Evolutionary conservation across 768 basidiomycete genomes (phyloP), one percentile per base, ranked within the genome.

Genomic region (Boletus rubroflammeus): DNA sequence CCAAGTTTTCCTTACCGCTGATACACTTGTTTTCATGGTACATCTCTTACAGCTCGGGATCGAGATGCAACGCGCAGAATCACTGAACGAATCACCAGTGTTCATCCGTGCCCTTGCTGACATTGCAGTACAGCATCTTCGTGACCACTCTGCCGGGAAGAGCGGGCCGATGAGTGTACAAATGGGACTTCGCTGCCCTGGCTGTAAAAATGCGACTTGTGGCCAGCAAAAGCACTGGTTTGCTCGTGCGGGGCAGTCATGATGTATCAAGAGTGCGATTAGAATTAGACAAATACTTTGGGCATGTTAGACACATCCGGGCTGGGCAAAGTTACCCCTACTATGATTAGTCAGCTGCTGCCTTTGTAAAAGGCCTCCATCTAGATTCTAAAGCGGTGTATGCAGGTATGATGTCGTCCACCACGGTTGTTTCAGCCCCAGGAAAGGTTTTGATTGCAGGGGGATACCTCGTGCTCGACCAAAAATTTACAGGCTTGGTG

Each of bases 401-500:
- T 32, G 35, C n/a, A 29, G 19, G 42, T 15, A 58, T 51, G 53
- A 83, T 82, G 79, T 57, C 74, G 59, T 65, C 63, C 63, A 67
- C 80, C 44, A 92, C 89, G 29, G 80, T 88, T 48, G 82, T 97
- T 56, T 98, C 95, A 32, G 83, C 94, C 1, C 91, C 96, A 10
- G 96, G 96, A 57, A 99, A 99, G 72, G 95, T 97, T 47, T 81
- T 99, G 51, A 71, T 97, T 51, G 93, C 95, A 10, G 97, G 97
- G 2, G 97, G 97, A 2, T 99, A 98, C 75, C 89, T 99, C 59
- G 93, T 99, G 28, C 87, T 98, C 57, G 94, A 98, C 71, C 86
- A 83, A 19, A 73, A 78, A 6, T 93, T 90, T 67, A 83, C 88
- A 29, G 97, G 96, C 47, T 73, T 91, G 55, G 94, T 95, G 42